phyloP scores from a whole-genome alignment of 495 filamentous ascomycete species.

The Penicillium ochrochloron region DNA sequence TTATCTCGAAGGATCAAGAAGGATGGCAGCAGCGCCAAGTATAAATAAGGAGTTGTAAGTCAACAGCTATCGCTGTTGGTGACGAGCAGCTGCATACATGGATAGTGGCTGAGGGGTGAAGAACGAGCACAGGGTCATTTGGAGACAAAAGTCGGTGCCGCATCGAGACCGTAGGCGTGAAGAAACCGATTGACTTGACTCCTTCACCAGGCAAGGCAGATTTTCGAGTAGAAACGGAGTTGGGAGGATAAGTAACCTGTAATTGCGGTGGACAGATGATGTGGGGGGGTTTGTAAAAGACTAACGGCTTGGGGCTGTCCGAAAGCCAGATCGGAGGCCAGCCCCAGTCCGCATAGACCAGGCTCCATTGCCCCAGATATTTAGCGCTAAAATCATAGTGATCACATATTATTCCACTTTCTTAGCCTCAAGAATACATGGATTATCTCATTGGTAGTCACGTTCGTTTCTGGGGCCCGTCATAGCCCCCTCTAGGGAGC shows the following conservation, averaged over 20 bases:
- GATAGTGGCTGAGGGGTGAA: slow-evolving; percentile 39
- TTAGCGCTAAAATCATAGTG: slow-evolving; percentile 43
- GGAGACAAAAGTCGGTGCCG: slow-evolving; percentile 32
- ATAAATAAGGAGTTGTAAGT: slow-evolving; percentile 32
- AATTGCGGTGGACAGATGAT: slow-evolving; percentile 33
- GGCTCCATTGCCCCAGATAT: slow-evolving; percentile 24
- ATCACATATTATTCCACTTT: slow-evolving; percentile 22
- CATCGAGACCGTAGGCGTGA: slow-evolving; percentile 33
- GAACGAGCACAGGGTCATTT: slow-evolving; percentile 34
- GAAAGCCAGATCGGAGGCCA: slow-evolving; percentile 37
- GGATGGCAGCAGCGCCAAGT: slow-evolving; percentile 20
- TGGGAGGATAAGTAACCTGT: slow-evolving; percentile 19
- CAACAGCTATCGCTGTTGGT: slow-evolving; percentile 33
- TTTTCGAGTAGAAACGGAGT: slow-evolving; percentile 24
- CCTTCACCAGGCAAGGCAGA: slow-evolving; percentile 48
- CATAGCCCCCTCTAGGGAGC: background rate
- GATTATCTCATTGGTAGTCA: slow-evolving; percentile 24
- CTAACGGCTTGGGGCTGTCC: slow-evolving; percentile 32
- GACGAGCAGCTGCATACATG: slow-evolving; percentile 32
- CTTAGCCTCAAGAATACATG: slow-evolving; percentile 17
- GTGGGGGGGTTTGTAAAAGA: slow-evolving; percentile 24
- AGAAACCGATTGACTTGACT: slow-evolving; percentile 32
- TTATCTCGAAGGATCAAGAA: slow-evolving; percentile 16
- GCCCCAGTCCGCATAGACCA: slow-evolving; percentile 35
- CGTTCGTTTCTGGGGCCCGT: background rate